Base-by-base conservation (phyloP, 768 basidiomycete species). In the Mycena polygramma region DNA sequence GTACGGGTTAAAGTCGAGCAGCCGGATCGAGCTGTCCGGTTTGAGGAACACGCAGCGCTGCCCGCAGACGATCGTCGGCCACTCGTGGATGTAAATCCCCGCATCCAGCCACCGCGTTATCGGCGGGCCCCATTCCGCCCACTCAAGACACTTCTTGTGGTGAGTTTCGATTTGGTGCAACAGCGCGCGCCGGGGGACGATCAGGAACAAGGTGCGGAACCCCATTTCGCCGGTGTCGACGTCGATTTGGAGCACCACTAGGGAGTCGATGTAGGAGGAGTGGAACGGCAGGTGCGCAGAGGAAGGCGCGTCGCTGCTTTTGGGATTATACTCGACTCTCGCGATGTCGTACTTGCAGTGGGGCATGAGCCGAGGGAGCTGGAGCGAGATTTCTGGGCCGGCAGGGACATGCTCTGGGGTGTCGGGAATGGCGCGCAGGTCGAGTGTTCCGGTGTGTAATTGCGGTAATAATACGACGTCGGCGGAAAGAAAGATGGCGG, bases 1-100 rank as follows among this genome's bases (percentile, higher is more conserved):
- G 55, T 66, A 43, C n/a, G 35, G 55, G 17, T 66, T 66, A 57
- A 57, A 66, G 36, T 66, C 64, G 36, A 57, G 24, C 15, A 66
- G 20, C 4, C 48, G 17, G 55, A 65, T 22, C 6, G 35, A 35
- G 36, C 14, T 24, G 14, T 46, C 26, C 9, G 26, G 30, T 15
- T 22, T 37, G 63, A 24, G 24, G 45, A 51, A 46, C 4, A 36
- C 46, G 26, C 15, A 43, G 3, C 64, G 55, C 24, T 30, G 46
- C 22, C 64, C 64, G 30, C 46, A 66, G 4, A 58, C 49, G 2
- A 49, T 58, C 9, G 55, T 66, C 13, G 64, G 48, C 55, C 55
- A 66, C 0, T 57, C 19, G n/a, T n/a, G 8, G 20, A 5, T 10
- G 5, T 20, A 26, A 8, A 3, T 19, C 14, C 13, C 15, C 14